Evolutionary conservation across 2,329 filamentous ascomycete genomes (phyloP).

Genomic region (Neofusicoccum cordaticola): DNA sequence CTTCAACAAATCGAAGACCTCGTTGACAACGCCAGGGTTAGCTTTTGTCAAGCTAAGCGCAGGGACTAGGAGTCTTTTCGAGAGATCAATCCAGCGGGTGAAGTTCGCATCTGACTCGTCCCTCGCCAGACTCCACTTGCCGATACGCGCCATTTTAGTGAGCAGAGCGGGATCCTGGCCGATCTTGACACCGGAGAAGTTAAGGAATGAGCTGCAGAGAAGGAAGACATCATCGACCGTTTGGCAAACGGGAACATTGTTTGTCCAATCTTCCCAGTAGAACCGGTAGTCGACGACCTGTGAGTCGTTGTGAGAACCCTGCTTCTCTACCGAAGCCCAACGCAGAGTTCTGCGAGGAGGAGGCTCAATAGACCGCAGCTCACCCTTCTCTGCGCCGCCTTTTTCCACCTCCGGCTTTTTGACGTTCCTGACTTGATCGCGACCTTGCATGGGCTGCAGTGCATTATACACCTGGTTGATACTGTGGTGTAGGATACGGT

Average conservation of each 20-base stretch:
- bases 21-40: constrained; percentile 80
- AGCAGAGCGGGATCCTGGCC: constrained; percentile 77
- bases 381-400: constrained; percentile 58
- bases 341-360: constrained; percentile 56
- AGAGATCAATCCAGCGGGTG: constrained; percentile 78
- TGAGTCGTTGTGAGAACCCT: constrained; percentile 40
- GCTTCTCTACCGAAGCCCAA: constrained; percentile 81
- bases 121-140: constrained; percentile 67
- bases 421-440: constrained; percentile 39
- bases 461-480: constrained; percentile 70
- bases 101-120: constrained; percentile 70
- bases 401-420: constrained; percentile 61
- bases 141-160: constrained; percentile 82
- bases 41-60: constrained; percentile 80
- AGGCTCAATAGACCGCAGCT: neutral
- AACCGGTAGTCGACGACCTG: constrained; percentile 77
- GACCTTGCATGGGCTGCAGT: constrained; percentile 44
- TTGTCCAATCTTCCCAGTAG: constrained; percentile 96
- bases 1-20: constrained; percentile 79
- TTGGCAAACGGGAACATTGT: constrained; percentile 89
- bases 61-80: constrained; percentile 80
- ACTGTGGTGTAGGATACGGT: constrained; percentile 80
- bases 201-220: constrained; percentile 79
- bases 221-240: constrained; percentile 86
- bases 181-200: constrained; percentile 83